Evolutionary conservation across 2,329 filamentous ascomycete species (phyloP), one percentile per base, ranked within the genome.

Genomic region (Incumbomyces delicatus): DNA sequence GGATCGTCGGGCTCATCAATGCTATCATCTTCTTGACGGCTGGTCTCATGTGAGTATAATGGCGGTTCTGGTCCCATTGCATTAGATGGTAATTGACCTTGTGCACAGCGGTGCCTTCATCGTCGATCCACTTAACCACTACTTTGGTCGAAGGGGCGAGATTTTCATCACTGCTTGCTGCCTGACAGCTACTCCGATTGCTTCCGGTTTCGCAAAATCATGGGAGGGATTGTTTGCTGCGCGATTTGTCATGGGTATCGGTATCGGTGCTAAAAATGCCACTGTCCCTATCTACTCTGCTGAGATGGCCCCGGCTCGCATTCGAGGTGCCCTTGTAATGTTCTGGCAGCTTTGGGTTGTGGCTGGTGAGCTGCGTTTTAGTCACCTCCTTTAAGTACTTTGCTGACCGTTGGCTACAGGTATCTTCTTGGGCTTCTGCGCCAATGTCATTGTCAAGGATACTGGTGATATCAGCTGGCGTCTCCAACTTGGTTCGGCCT

Each of bases 401-500:
- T 63, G 43, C 43, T 41, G 27, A 42, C 33, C 16, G 22, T 43
- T 12, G 17, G 3, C 78, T 49, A 63, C 83, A 66, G 77, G 78
- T 32, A 83, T 85, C 56, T 80, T 85, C 61, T 66, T 84, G 16
- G 83, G 81, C 6, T 80, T 75, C 46, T 74, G 70, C 47, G 79
- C 79, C 49, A 85, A 84, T 55, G 67, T 85, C 11, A 76, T 72
- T 4, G 76, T 84, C 41, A 78, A 76, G 34, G 68, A 80, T 40
- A 70, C 71, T 0, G 76, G 77, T n/a, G 57, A 58, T 2, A 74
- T 80, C 27, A 67, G 76, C 6, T 85, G 80, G 81, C 68, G 81
- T 35, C 64, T 83, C 16, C 78, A 81, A 57, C 63, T 84, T 4
- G 78, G 72, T 10, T 80, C 78, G 1, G 78, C 81, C 2, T 79